Evolutionary conservation across 495 filamentous ascomycete genomes (phyloP).

Genomic region (Lasiosphaeriaceae sp.): DNA sequence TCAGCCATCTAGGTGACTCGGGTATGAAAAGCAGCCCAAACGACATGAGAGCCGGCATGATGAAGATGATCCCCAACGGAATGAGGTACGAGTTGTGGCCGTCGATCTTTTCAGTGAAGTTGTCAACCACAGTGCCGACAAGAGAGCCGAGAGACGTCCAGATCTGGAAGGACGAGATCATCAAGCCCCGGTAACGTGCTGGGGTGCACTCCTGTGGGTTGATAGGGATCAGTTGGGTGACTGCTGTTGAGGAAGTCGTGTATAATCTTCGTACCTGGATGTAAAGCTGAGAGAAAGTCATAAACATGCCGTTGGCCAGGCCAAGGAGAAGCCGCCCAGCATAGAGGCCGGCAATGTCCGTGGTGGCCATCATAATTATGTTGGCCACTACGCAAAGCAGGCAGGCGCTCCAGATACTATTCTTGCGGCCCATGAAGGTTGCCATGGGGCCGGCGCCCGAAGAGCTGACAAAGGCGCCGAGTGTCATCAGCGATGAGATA

Average conservation of each 20-base stretch:
- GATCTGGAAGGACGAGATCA: slow-evolving; percentile 34
- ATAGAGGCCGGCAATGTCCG: slow-evolving; percentile 46
- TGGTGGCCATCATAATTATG: slow-evolving; percentile 51
- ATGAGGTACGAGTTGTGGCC: slow-evolving; percentile 48
- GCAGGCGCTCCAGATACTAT: slow-evolving; percentile 43
- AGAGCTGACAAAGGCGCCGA: slow-evolving; percentile 54
- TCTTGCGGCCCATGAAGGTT: slow-evolving; percentile 40
- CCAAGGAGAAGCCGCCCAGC: slow-evolving; percentile 51
- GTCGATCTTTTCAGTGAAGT: slow-evolving; percentile 44
- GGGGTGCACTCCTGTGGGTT: slow-evolving; percentile 38
- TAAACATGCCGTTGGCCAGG: slow-evolving; percentile 48
- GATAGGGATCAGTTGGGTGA: neutral
- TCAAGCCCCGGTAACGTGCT: slow-evolving; percentile 44
- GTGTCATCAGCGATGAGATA: slow-evolving; percentile 52
- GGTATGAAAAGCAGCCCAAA: slow-evolving; percentile 54
- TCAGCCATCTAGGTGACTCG: slow-evolving; percentile 58
- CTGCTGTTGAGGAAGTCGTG: no score
- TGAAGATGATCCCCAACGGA: slow-evolving; percentile 51
- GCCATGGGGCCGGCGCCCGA: slow-evolving; percentile 47
- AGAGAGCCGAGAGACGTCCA: slow-evolving; percentile 38
- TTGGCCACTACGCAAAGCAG: slow-evolving; percentile 44
- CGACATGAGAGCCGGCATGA: slow-evolving; percentile 47
- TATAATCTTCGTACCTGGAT: slow-evolving; percentile 6
- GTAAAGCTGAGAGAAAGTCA: slow-evolving; percentile 56
- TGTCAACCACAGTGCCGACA: slow-evolving; percentile 55